These are phyloP conservation scores for Fusarium sp. DNA, from an alignment of 2,329 filamentous ascomycete genomes.

Conservation along the genomic window DNA sequence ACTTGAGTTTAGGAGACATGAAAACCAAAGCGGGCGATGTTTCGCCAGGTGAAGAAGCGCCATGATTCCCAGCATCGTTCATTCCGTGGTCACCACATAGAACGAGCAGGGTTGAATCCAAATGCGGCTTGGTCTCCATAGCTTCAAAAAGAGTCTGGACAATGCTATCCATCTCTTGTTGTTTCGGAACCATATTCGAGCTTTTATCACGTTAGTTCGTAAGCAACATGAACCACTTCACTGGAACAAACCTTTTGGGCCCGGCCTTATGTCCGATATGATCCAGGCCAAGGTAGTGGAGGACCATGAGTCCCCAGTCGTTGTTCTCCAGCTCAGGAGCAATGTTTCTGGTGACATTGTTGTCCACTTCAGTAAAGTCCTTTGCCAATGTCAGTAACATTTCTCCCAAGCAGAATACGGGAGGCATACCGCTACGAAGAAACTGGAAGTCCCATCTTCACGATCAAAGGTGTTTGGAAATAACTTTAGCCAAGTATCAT, in stretches of 20 bases:
- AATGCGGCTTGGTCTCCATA: constrained; percentile 76
- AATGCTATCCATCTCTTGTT: constrained; percentile 91
- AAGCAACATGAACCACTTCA: neutral
- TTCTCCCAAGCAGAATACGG: neutral
- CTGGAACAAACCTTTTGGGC: constrained; percentile 73
- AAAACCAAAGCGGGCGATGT: constrained; percentile 94
- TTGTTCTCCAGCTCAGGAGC: constrained; percentile 76
- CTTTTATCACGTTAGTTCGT: constrained; percentile 57
- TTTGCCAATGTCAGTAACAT: constrained; percentile 52
- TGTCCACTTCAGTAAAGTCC: constrained; percentile 98
- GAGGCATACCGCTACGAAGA: constrained; percentile 91
- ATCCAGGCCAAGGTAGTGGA: constrained; percentile 95
- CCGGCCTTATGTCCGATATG: constrained; percentile 98
- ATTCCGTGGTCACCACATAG: constrained; percentile 97
- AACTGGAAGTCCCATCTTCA: constrained; percentile 93
- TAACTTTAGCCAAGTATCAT: constrained; percentile 98
- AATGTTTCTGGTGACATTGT: constrained; percentile 95
- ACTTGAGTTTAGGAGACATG: constrained; percentile 82
- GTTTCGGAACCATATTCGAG: constrained; percentile 91
- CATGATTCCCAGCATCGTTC: constrained; percentile 98
- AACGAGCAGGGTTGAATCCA: constrained; percentile 83
- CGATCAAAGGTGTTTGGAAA: constrained; percentile 91
- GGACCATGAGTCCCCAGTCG: constrained; percentile 93
- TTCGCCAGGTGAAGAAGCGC: constrained; percentile 92
- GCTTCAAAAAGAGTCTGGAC: constrained; percentile 80